These are phyloP conservation scores for Asclepias syriaca DNA, from an alignment of 257 asterid species.

Conservation along the genomic window DNA sequence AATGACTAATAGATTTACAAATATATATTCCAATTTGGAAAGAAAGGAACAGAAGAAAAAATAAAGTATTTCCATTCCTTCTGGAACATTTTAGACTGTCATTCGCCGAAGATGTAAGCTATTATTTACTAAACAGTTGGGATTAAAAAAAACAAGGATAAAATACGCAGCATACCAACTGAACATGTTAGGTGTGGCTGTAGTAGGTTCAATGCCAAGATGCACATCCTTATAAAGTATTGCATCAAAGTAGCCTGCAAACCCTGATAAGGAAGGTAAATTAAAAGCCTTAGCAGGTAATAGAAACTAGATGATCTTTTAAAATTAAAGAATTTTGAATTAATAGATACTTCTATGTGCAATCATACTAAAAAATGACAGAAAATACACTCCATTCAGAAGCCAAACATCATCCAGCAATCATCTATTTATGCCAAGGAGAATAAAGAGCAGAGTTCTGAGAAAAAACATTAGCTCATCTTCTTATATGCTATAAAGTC, in stretches of 20 bases:
- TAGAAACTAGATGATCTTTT: neutral
- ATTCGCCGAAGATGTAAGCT: neutral
- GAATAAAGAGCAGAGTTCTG: neutral
- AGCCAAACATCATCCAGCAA: neutral
- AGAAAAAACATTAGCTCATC: neutral
- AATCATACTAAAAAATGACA: neutral
- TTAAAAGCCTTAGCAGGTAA: conserved; percentile 5
- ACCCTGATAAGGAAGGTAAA: conserved; percentile 43
- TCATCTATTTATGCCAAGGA: neutral
- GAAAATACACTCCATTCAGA: neutral
- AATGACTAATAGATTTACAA: neutral
- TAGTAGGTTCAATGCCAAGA: conserved; percentile 93
- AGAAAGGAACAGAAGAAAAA: neutral
- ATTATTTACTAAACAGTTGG: neutral
- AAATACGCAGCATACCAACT: conserved; percentile 63
- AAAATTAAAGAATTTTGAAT: neutral
- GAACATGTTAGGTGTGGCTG: conserved; percentile 94
- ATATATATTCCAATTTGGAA: neutral
- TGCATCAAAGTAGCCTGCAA: conserved; percentile 97
- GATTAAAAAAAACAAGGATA: neutral
- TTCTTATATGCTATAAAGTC: neutral
- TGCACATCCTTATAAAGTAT: conserved; percentile 88
- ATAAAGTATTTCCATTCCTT: neutral
- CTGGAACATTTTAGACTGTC: neutral
- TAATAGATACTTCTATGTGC: neutral